Base-by-base conservation (phyloP, 805 yeast species). In the Myxozyma mucilagina region DNA sequence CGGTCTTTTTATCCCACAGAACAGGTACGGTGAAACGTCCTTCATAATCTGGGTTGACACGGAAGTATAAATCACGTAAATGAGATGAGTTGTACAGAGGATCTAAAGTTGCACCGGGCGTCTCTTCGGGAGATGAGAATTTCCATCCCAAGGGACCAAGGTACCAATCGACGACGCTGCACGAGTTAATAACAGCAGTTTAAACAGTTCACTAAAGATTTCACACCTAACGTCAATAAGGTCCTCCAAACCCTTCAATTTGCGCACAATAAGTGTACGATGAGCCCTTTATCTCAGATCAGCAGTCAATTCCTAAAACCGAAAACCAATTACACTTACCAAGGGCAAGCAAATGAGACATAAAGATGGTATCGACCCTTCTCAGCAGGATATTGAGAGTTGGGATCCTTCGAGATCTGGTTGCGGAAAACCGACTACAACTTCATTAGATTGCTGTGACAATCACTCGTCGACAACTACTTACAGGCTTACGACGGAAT, bases 11-110 rank as follows among this genome's bases (percentile, higher is more conserved):
- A 75, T 93, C 98, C 94, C 96, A 93, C 68, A 93, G 79, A 1
- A 92, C 89, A 0, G 98, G 98, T 39, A 93, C 98, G 1, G 97
- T 92, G 72, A 84, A 89, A 65, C 97, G 80, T 3, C 96, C 97
- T 14, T 74, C 76, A 75, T 90, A 92, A 35, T 87, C 82, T 0
- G 92, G 86, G 56, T 90, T 79, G 8, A 89, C 89, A 73, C 85
- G 85, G 75, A 76, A 85, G 73, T 93, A 93, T 29, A 92, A 70
- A 67, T 93, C 87, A 35, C 86, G 80, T 52, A 92, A 64, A 67
- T 90, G 79, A 57, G 80, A 74, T 67, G 77, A 78, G 7, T 85
- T 84, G 71, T 89, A 81, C 43, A 87, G 61, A 14, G 83, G 82
- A 53, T 89, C 94, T 51, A 78, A 80, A 10, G 86, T 80, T 74